Evolutionary conservation across 2,329 filamentous ascomycete genomes (phyloP).

Genomic region (Arachnomyces sp.): DNA sequence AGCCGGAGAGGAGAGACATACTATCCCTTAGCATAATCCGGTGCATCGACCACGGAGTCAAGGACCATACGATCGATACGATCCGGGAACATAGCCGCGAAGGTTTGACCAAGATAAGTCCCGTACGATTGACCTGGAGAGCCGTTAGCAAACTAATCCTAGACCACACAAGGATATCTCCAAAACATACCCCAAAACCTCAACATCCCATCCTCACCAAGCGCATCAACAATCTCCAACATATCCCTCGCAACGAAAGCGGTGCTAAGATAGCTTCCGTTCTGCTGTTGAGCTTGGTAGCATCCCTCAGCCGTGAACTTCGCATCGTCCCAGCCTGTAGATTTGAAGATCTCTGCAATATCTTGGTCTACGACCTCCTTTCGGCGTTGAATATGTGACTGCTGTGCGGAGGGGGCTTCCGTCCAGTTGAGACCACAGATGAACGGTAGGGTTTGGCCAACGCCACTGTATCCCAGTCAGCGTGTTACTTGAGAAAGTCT

Average conservation of each 20-base stretch:
- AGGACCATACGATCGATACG: constrained; percentile 29
- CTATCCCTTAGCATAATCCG: constrained; percentile 36
- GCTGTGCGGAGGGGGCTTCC: too few species aligned
- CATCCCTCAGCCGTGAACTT: constrained; percentile 6
- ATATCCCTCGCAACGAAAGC: constrained; percentile 40
- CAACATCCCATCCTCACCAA: constrained; percentile 34
- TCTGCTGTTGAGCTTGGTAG: constrained; percentile 16
- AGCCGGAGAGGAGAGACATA: too few species aligned
- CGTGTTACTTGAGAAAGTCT: background rate
- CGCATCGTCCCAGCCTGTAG: constrained; percentile 1
- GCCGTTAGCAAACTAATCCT: constrained; percentile 12
- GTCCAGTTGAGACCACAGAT: background rate
- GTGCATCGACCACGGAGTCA: constrained; percentile 30
- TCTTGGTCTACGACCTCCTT: constrained; percentile 1
- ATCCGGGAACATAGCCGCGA: constrained; percentile 34
- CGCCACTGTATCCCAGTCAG: constrained; percentile 4
- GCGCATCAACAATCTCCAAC: constrained; percentile 37
- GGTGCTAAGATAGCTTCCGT: constrained; percentile 33
- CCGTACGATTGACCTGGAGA: constrained; percentile 31
- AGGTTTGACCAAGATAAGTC: constrained; percentile 22
- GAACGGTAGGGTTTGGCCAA: constrained; percentile 6
- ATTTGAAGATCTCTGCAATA: constrained; percentile 1
- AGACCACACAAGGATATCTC: background rate
- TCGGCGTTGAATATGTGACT: background rate
- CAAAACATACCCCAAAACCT: constrained; percentile 16